These are phyloP conservation scores for Schwanniomyces sp. DNA, from an alignment of 805 yeast species.

Conservation along the genomic window DNA sequence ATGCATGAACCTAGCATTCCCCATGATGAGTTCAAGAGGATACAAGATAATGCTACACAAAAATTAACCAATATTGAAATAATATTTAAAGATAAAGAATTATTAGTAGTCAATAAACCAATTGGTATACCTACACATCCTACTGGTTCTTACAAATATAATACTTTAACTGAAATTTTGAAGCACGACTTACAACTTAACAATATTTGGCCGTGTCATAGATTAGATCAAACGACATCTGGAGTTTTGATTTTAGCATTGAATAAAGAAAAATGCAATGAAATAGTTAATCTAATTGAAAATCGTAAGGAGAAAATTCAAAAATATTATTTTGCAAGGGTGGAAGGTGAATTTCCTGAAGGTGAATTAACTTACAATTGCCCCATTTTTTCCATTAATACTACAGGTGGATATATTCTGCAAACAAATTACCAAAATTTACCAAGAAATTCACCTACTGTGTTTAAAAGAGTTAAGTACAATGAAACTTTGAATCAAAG, in stretches of 20 bases:
- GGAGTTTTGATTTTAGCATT: conserved; percentile 49
- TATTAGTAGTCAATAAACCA: conserved; percentile 51
- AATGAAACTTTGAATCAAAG: conserved; percentile 30
- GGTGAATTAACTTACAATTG: conserved; percentile 26
- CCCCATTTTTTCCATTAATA: conserved; percentile 39
- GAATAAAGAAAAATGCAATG: conserved; percentile 28
- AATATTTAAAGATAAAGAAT: conserved; percentile 34
- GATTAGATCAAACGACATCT: conserved; percentile 53
- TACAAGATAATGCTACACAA: background rate
- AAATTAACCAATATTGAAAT: conserved; percentile 13
- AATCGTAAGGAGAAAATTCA: conserved; percentile 22
- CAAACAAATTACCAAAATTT: conserved; percentile 23
- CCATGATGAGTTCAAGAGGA: background rate
- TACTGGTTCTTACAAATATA: conserved; percentile 41
- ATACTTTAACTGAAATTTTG: conserved; percentile 44
- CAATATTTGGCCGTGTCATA: conserved; percentile 45
- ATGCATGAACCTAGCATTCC: conserved; percentile 48
- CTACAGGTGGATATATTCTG: conserved; percentile 32
- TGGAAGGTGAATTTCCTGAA: conserved; percentile 39
- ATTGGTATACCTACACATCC: conserved; percentile 58
- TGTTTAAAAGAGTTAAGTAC: conserved; percentile 31
- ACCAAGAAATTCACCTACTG: conserved; percentile 32
- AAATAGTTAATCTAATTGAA: conserved; percentile 30
- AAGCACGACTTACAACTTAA: conserved; percentile 23
- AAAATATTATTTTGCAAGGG: conserved; percentile 50